phyloP scores from a whole-genome alignment of 768 basidiomycete genomes.

The Leccinum subtestaceum region DNA sequence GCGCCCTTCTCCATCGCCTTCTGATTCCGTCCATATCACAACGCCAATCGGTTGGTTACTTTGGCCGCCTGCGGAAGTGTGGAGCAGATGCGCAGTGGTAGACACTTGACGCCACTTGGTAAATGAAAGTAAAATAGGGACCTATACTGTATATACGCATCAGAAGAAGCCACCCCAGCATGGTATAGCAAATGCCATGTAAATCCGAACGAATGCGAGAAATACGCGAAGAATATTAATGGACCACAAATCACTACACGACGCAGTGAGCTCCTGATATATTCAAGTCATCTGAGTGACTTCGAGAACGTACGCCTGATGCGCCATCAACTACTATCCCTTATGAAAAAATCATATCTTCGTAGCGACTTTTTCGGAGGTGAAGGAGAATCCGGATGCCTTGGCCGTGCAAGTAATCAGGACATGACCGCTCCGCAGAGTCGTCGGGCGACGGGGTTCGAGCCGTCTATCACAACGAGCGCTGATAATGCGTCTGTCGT shows the following conservation, averaged over 20 bases:
- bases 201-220: neutral
- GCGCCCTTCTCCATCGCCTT: neutral
- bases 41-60: neutral
- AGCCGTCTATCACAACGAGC: constrained; percentile 28
- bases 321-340: neutral
- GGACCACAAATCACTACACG: neutral
- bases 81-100: neutral
- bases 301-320: neutral
- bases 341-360: neutral
- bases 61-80: neutral
- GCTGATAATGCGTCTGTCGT: constrained; percentile 19
- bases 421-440: constrained; percentile 38
- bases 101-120: no score
- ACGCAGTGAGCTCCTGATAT: neutral
- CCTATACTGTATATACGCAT: no score
- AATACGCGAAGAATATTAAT: no score
- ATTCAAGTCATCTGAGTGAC: neutral
- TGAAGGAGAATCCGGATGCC: constrained; percentile 45
- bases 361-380: constrained; percentile 53
- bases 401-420: constrained; percentile 37
- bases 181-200: neutral
- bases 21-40: neutral
- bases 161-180: neutral
- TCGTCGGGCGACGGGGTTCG: constrained; percentile 42
- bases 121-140: no score